These are phyloP conservation scores for Candida arabinofermentans DNA, from an alignment of 805 yeast species.

Conservation along the genomic window DNA sequence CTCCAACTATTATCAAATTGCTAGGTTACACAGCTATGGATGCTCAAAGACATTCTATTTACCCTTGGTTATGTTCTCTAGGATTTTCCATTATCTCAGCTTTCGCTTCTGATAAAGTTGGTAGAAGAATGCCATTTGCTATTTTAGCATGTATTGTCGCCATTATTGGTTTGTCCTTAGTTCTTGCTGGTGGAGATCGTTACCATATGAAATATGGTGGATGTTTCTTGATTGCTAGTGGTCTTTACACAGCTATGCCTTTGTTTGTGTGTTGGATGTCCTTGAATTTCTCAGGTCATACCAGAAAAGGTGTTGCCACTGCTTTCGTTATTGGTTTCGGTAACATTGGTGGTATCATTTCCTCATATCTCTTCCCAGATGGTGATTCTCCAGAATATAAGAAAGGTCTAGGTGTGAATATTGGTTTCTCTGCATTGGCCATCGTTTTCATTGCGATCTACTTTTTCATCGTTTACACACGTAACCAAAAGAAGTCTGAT, in stretches of 20 bases:
- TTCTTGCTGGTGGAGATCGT: constrained; percentile 40
- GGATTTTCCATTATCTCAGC: constrained; percentile 64
- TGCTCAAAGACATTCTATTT: constrained; percentile 79
- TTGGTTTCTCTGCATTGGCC: constrained; percentile 45
- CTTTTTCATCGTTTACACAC: constrained; percentile 27
- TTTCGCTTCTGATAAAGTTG: constrained; percentile 50
- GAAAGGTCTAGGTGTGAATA: constrained; percentile 49
- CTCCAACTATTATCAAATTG: constrained; percentile 58
- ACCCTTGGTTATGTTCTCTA: constrained; percentile 80
- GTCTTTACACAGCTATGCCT: constrained; percentile 65
- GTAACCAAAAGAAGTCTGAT: constrained; percentile 35
- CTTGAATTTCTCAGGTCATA: constrained; percentile 60
- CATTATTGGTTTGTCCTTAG: constrained; percentile 52
- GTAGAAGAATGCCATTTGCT: constrained; percentile 43
- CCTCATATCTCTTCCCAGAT: constrained; percentile 53
- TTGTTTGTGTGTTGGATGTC: constrained; percentile 64
- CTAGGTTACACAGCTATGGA: constrained; percentile 65
- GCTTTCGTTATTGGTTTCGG: constrained; percentile 65
- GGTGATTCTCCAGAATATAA: constrained; percentile 56
- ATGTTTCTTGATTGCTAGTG: constrained; percentile 55
- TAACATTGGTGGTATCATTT: constrained; percentile 67
- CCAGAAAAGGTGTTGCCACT: constrained; percentile 47
- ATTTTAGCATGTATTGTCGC: constrained; percentile 33
- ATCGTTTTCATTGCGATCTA: constrained; percentile 33
- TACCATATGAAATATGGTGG: constrained; percentile 54